Evolutionary conservation across 169 alveolate species (phyloP).

Genomic region (Cryptosporidium ubiquitum): DNA sequence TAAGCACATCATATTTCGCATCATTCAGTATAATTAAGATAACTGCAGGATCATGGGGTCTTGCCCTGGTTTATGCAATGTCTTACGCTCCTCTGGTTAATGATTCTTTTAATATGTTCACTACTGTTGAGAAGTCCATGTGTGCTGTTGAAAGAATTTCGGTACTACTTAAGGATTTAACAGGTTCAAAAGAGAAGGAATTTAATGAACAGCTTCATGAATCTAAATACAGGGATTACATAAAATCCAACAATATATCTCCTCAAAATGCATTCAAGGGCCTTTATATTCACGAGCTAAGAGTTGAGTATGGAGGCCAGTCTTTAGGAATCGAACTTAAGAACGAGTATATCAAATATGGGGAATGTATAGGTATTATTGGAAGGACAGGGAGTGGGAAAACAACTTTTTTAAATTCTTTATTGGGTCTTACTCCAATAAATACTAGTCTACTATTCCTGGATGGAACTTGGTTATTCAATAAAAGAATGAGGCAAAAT

Average conservation of each 20-base stretch:
- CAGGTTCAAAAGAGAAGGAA: slow-evolving; percentile 10
- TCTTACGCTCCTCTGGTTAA: slow-evolving; percentile 66
- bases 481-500: slow-evolving; percentile 30
- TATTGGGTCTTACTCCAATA: slow-evolving; percentile 49
- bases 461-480: slow-evolving; percentile 31
- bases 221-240: neutral
- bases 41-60: slow-evolving; percentile 69
- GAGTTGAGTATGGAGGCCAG: slow-evolving; percentile 30
- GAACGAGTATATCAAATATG: slow-evolving; percentile 28
- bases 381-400: slow-evolving; percentile 72
- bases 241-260: neutral
- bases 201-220: slow-evolving; percentile 27
- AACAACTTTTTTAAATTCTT: slow-evolving; percentile 50
- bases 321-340: slow-evolving; percentile 52
- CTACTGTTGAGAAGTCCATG: slow-evolving; percentile 66
- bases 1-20: neutral
- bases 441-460: neutral
- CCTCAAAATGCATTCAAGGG: neutral
- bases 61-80: slow-evolving; percentile 51
- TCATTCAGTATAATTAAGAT: neutral
- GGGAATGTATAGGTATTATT: slow-evolving; percentile 64
- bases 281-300: slow-evolving; percentile 23
- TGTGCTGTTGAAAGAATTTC: slow-evolving; percentile 70
- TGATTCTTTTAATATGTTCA: slow-evolving; percentile 27
- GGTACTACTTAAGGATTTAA: slow-evolving; percentile 26